Conservation (phyloP, 208 protist species). For the Phytomonas sp. region DNA sequence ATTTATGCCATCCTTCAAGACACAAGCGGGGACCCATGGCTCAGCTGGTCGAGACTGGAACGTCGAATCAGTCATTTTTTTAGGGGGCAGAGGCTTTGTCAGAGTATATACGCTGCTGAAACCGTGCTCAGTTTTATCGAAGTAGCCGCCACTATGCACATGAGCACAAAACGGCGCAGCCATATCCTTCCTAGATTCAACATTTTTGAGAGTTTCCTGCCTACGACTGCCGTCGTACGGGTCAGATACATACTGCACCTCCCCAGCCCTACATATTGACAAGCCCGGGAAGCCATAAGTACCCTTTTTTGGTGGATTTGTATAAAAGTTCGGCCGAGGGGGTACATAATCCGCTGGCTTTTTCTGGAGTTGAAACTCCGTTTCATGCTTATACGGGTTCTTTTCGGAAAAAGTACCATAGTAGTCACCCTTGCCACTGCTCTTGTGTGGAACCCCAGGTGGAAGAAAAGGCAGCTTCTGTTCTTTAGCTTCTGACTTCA, state of each 20-base stretch:
- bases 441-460: conserved; percentile 52
- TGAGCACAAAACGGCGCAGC: conserved; percentile 49
- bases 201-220: conserved; percentile 19
- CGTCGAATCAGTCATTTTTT: conserved; percentile 17
- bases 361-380: conserved; percentile 66
- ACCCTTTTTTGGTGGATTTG: conserved; percentile 84
- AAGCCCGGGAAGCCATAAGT: conserved; percentile 83
- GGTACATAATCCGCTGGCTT: conserved; percentile 5
- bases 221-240: conserved; percentile 42
- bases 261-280: conserved; percentile 63
- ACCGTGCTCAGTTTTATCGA: conserved; percentile 70
- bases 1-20: conserved; percentile 55
- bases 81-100: conserved; percentile 64
- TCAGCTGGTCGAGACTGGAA: background rate
- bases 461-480: conserved; percentile 51
- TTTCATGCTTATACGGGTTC: conserved; percentile 63
- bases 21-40: conserved; percentile 69
- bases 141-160: conserved; percentile 54
- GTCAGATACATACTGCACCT: conserved; percentile 80
- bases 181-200: background rate
- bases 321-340: conserved; percentile 55
- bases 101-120: conserved; percentile 73
- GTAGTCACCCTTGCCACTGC: conserved; percentile 77
- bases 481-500: background rate
- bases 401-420: conserved; percentile 85